Percentiles rank a stretch among this genome's conserved stretches.
phyloP scores from a whole-genome alignment of 2,329 filamentous ascomycete species.

The Ambrosiella beaveri region DNA sequence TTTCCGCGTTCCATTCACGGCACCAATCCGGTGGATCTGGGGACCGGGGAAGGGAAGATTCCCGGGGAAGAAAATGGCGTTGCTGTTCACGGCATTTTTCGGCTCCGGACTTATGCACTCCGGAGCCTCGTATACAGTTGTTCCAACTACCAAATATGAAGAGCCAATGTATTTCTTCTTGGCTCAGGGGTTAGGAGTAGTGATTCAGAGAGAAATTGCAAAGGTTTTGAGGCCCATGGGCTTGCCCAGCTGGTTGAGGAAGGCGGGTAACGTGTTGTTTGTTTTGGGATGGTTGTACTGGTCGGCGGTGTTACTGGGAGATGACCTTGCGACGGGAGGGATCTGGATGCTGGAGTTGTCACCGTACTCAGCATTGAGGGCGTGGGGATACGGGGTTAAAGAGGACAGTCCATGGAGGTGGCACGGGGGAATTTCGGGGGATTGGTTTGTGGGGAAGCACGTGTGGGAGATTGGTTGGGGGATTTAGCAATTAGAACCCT shows the following conservation, averaged over 20 bases:
- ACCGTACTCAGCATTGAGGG: constrained; percentile 55
- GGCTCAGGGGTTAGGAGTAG: constrained; percentile 48
- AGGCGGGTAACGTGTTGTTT: constrained; percentile 42
- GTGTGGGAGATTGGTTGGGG: constrained; percentile 41
- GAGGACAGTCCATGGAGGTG: constrained; percentile 54
- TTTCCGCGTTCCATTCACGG: constrained; percentile 56
- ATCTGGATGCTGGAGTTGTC: constrained; percentile 70
- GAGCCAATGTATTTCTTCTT: constrained; percentile 52
- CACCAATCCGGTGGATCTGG: constrained; percentile 35
- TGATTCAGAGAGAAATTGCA: constrained; percentile 33
- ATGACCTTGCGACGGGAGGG: constrained; percentile 59
- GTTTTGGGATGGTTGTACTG: constrained; percentile 49
- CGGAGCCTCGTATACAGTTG: constrained; percentile 47
- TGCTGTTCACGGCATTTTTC: constrained; percentile 37
- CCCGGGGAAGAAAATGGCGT: constrained; percentile 15
- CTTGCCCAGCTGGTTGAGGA: constrained; percentile 29
- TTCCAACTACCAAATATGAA: constrained; percentile 35
- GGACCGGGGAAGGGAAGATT: constrained; percentile 20
- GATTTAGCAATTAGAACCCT: not conserved
- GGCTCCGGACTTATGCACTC: constrained; percentile 55
- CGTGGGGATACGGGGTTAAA: constrained; percentile 42
- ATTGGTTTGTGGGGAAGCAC: constrained; percentile 38
- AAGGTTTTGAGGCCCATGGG: constrained; percentile 12
- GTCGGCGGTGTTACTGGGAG: constrained; percentile 47
- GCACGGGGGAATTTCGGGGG: constrained; percentile 32